phyloP scores from a whole-genome alignment of 805 yeast species.

The Saturnispora galanensis region DNA sequence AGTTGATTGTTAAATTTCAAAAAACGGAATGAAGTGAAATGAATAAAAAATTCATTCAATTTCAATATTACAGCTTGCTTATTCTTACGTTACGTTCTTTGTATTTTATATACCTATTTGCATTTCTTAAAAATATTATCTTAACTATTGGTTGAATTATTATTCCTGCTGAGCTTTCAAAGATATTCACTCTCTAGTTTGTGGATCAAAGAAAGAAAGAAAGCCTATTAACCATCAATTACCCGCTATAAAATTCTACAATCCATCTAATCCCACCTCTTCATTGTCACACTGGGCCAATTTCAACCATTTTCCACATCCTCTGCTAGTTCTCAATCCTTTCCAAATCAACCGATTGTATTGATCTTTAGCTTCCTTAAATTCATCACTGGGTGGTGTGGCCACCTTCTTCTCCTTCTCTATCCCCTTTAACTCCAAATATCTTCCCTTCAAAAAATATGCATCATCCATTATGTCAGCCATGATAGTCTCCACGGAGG shows the following conservation, averaged over 20 bases:
- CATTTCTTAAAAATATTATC: constrained; percentile 4
- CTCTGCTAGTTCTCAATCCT: constrained; percentile 16
- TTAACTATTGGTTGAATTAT: background rate
- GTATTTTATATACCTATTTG: constrained; percentile 7
- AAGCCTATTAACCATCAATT: too few relatives aligned
- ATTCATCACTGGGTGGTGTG: constrained; percentile 1
- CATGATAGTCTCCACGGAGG: constrained; percentile 11
- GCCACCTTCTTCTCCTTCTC: constrained; percentile 3
- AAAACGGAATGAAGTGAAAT: background rate
- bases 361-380: constrained; percentile 9
- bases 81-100: constrained; percentile 5
- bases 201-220: too few relatives aligned
- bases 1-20: constrained; percentile 25
- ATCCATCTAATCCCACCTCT: background rate
- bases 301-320: constrained; percentile 1
- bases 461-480: constrained; percentile 22
- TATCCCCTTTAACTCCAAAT: constrained; percentile 9
- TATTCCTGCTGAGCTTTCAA: background rate
- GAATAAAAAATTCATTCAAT: background rate
- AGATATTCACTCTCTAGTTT: too few relatives aligned
- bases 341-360: constrained; percentile 20
- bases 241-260: background rate
- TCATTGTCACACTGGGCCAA: constrained; percentile 2
- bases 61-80: background rate
- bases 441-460: constrained; percentile 19